Base-by-base conservation (phyloP, 2,329 filamentous ascomycete genomes). In the Triangularia setosa region DNA sequence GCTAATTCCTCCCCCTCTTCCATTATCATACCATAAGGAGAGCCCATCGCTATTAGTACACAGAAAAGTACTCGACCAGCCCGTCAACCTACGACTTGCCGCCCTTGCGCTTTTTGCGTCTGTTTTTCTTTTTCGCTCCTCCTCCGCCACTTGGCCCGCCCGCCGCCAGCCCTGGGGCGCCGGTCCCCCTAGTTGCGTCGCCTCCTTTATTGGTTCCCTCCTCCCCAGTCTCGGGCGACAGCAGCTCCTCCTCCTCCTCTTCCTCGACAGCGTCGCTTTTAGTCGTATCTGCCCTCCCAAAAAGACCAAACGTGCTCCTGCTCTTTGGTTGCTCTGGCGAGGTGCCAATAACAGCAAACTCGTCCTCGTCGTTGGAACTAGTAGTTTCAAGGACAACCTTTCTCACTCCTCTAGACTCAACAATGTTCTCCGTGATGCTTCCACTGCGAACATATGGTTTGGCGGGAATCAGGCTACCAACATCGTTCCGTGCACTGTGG, bases 361-460 rank as follows among this genome's bases (percentile, higher is more conserved):
- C 75, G 3, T 76, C 73, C 2, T 78, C 77, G 9, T 77, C 75
- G 9, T 71, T 71, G 12, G 75, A 75, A 65, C 73, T 75, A 2
- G 69, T 73, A 6, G 75, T 77, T 65, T 77, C 76, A 12, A 94
- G 80, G 0, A 94, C 85, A 54, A 92, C 85, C 77, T 94, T 94
- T 68, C 87, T 86, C 60, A 93, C 83, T 2, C 91, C 91, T 62
- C 88, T 87, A 1, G 88, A 81, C 72, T 93, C 89, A 63, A 93
- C 79, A n/a, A 91, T 80, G 66, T 90, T 91, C 75, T 93, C 90
- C 0, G 90, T 92, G 70, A 93, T 92, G 73, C 88, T 91, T 27
- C 91, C 90, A 69, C 88, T 91, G 63, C 90, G 83, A 5, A 88
- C 87, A 4, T 81, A 79, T 11, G 82, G 62, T 30, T 70, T 71